Base-by-base conservation (phyloP, 1,284 basidiomycete genomes). In the Pseudozyma sp. region DNA sequence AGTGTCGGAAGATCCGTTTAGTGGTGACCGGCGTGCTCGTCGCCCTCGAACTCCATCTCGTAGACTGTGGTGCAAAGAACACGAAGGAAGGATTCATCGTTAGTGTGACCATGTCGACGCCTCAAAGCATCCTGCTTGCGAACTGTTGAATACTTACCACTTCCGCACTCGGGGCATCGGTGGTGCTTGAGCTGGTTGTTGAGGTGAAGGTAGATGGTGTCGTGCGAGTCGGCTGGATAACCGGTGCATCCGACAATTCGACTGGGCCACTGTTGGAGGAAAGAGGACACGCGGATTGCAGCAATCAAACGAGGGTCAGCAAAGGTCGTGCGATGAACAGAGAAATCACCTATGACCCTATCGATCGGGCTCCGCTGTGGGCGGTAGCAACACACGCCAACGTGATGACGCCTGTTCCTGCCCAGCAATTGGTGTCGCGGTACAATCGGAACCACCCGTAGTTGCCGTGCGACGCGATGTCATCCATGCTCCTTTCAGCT, bases 171-270 rank as follows among this genome's bases (percentile, higher is more conserved):
- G 58, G 81, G 78, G 77, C 82, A 84, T 52, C 82, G 71, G 63
- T 78, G 76, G 69, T 72, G 58, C 68, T 81, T 62, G 68, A 73
- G 71, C 17, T 82, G 70, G 51, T 46, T 56, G 63, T 77, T 78
- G 62, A 83, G 74, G 62, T 70, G 73, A 17, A 84, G 68, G 78
- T 79, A 84, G 66, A 81, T 74, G 42, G 77, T 78, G 74, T 83
- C 82, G 78, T 82, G 81, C 52, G 81, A 78, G 64, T 79, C 82
- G 42, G 79, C 81, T 34, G 82, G 82, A 59, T 67, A 75, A 47
- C 82, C 82, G 31, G 81, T 79, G 82, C 81, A 83, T 54, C 82
- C 82, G 53, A 83, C 66, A 51, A 80, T 71, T 40, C 81, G 80
- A 48, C 61, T 68, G 24, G 77, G 75, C 75, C 72, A 78, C 80